Base-by-base conservation (phyloP, 257 asterid species). In the Leptodermis oblonga region DNA sequence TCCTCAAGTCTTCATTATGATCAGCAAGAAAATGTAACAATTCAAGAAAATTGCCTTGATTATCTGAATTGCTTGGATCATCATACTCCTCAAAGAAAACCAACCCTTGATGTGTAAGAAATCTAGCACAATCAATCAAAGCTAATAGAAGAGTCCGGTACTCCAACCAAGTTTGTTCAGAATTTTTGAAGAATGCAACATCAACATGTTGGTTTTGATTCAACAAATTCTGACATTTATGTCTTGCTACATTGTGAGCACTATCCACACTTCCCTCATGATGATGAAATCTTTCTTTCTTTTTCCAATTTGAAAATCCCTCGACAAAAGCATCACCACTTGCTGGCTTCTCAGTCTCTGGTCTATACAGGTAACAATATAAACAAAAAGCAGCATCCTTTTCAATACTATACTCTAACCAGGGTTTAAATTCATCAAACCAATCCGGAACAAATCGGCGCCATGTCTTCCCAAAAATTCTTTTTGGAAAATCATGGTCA, bases 361-460 rank as follows among this genome's bases (percentile, higher is more conserved):
- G 9, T 54, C 61, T 22, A 23, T 8, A 54, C 23, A 54, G 61
- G 34, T 54, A 54, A 30, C 61, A 54, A 25, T 54, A 54, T 54
- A 54, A 54, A 54, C 61, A 54, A 54, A 54, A 54, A 30, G 61
- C 61, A 54, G 61, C 61, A 25, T 54, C 61, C 61, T 54, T 54
- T 25, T 26, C 61, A 25, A 54, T 33, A 22, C 61, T 54, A 25
- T 54, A 54, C 61, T 54, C 61, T 6, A 54, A 54, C 61, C 61
- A 54, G 23, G 61, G 61, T 54, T 25, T 25, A 25, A 54, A 54
- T 54, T 54, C 61, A 54, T 54, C 61, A 22, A 54, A 54, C 61
- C 61, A 54, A 22, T 54, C 61, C 0, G 34, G 61, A 54, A 54
- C 61, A 54, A 54, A 54, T 9, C 34, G 34, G 22, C 60, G 60